phyloP scores from a whole-genome alignment of 2,329 filamentous ascomycete genomes.

The Plenodomus biglobosus region DNA sequence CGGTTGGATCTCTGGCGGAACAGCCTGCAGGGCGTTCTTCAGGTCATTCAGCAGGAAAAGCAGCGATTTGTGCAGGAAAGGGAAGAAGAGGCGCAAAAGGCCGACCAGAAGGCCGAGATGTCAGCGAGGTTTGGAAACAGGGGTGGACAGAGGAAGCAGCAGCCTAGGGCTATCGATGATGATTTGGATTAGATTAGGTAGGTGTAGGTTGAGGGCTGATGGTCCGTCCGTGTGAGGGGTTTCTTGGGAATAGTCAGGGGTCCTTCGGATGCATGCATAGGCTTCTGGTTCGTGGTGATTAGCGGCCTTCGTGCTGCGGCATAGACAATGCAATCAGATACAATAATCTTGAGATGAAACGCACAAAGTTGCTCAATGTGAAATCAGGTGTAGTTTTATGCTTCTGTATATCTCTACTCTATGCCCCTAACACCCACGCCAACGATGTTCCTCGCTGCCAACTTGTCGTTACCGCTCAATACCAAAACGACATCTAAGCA shows the following conservation, averaged over 20 bases:
- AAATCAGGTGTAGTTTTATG: background rate
- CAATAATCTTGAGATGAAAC: background rate
- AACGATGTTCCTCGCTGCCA: background rate
- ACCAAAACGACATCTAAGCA: conserved; percentile 7
- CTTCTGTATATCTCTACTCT: conserved; percentile 1
- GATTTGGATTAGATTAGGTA: conserved; percentile 40
- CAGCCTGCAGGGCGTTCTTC: conserved; percentile 75
- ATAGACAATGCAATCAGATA: conserved; percentile 39
- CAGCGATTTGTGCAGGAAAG: conserved; percentile 73
- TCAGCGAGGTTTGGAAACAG: conserved; percentile 29
- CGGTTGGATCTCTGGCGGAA: conserved; percentile 88
- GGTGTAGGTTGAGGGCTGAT: conserved; percentile 1
- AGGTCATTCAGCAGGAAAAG: conserved; percentile 78
- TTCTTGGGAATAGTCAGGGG: conserved; percentile 27
- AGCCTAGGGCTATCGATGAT: conserved; percentile 39
- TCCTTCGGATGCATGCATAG: conserved; percentile 34
- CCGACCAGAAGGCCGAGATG: conserved; percentile 64
- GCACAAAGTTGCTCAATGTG: background rate
- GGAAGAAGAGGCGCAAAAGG: conserved; percentile 74
- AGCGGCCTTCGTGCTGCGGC: conserved; percentile 34
- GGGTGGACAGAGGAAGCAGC: conserved; percentile 29
- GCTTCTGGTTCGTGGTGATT: conserved; percentile 32
- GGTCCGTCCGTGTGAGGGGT: conserved; percentile 4
- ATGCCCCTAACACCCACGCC: background rate
- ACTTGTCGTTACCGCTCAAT: background rate